Evolutionary conservation across 2,329 filamentous ascomycete species (phyloP).

Genomic region (Dryadomyces quercus-mongolicae): DNA sequence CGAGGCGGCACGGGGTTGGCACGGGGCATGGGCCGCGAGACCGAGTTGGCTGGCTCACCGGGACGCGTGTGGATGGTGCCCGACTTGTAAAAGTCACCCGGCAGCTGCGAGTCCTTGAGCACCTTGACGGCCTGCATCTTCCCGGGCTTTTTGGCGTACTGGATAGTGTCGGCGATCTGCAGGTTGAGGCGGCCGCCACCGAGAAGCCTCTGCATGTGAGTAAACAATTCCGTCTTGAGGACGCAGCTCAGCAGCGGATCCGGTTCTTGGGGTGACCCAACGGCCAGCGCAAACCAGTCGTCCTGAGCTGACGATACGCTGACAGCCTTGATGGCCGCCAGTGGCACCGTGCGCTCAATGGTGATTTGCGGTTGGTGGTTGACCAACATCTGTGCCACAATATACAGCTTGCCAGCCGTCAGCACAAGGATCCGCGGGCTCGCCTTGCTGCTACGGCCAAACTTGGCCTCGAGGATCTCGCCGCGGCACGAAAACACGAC

Average conservation of each 20-base stretch:
- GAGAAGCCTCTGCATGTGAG: slow-evolving; percentile 72
- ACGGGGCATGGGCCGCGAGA: slow-evolving; percentile 75
- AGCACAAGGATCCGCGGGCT: slow-evolving; percentile 76
- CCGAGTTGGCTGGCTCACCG: slow-evolving; percentile 73
- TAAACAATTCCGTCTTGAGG: slow-evolving; percentile 95
- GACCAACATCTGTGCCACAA: slow-evolving; percentile 72
- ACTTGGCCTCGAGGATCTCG: slow-evolving; percentile 84
- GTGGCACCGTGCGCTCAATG: slow-evolving; percentile 67
- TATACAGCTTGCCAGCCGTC: slow-evolving; percentile 77
- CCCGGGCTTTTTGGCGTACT: slow-evolving; percentile 96
- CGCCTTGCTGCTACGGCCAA: slow-evolving; percentile 90
- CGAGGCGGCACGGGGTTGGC: slow-evolving; percentile 76
- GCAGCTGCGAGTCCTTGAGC: slow-evolving; percentile 68
- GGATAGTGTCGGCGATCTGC: slow-evolving; percentile 72
- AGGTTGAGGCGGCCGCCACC: slow-evolving; percentile 71
- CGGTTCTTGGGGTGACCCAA: slow-evolving; percentile 81
- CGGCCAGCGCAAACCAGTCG: slow-evolving; percentile 91
- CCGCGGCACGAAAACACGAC: slow-evolving; percentile 83
- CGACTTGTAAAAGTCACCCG: slow-evolving; percentile 86
- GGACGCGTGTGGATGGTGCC: slow-evolving; percentile 74
- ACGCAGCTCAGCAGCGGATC: slow-evolving; percentile 91
- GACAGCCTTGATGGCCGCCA: slow-evolving; percentile 83
- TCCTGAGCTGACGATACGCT: slow-evolving; percentile 72
- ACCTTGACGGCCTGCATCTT: slow-evolving; percentile 86
- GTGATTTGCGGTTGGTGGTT: slow-evolving; percentile 73